Evolutionary conservation across 148 eudicot genomes (phyloP).

Genomic region (Amaranthus palmeri): DNA sequence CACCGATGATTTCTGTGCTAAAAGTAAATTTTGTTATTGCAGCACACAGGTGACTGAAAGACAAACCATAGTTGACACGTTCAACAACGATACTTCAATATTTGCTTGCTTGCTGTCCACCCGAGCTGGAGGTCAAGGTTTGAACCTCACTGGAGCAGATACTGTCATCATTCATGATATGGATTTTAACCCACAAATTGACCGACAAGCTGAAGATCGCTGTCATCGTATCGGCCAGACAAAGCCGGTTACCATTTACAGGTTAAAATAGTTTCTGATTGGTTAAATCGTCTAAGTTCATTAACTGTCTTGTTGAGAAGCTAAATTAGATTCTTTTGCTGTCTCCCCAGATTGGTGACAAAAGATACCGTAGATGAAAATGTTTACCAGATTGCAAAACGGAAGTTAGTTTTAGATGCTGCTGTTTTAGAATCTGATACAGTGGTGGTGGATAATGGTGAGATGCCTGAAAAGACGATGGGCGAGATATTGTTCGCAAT

Average conservation of each 20-base stretch:
- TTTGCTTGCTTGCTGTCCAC: conserved; percentile 96
- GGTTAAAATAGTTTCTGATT: conserved; percentile 32
- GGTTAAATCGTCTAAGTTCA: not conserved
- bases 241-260: conserved; percentile 78
- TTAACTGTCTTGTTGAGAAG: not conserved
- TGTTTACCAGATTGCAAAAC: conserved; percentile 72
- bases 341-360: conserved; percentile 67
- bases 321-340: not conserved
- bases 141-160: conserved; percentile 94
- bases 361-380: conserved; percentile 86
- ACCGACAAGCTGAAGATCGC: conserved; percentile 95
- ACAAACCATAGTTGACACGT: conserved; percentile 83
- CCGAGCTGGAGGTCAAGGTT: conserved; percentile 96
- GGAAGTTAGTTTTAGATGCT: conserved; percentile 75
- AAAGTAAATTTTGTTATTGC: conserved; percentile 12
- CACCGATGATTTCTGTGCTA: not conserved
- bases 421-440: conserved; percentile 67
- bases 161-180: conserved; percentile 94
- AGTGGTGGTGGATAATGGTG: conserved; percentile 51
- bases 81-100: conserved; percentile 72
- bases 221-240: conserved; percentile 98
- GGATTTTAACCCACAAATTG: conserved; percentile 99
- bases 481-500: conserved; percentile 76
- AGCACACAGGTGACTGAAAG: conserved; percentile 94
- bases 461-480: conserved; percentile 68